These are phyloP conservation scores for Arachnomyces sp. DNA, from an alignment of 2,329 filamentous ascomycete genomes.

Conservation along the genomic window DNA sequence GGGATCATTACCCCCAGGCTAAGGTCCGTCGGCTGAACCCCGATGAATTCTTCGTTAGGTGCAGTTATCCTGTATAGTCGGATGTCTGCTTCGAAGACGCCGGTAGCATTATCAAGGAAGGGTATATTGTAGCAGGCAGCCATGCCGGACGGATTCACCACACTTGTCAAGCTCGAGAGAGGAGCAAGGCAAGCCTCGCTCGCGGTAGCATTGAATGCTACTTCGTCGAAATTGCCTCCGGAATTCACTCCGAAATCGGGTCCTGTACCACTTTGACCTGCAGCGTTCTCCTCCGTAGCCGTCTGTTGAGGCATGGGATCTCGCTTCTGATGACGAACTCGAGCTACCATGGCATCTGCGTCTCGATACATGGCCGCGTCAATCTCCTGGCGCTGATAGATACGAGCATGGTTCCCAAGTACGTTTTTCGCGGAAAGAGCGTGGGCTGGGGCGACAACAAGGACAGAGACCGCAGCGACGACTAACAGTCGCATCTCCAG, in stretches of 20 bases:
- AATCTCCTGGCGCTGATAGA: no score
- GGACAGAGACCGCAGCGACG: no score
- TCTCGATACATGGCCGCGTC: no score
- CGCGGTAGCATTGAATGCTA: slow-evolving; percentile 33
- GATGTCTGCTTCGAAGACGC: slow-evolving; percentile 69
- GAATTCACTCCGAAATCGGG: neutral
- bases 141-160: slow-evolving; percentile 66
- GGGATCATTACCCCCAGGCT: slow-evolving; percentile 21
- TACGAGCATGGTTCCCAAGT: no score
- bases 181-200: slow-evolving; percentile 52
- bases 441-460: no score
- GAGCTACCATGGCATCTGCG: no score
- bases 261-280: neutral
- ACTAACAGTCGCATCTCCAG: no score
- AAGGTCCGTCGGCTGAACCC: slow-evolving; percentile 27
- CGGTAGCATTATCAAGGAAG: slow-evolving; percentile 55
- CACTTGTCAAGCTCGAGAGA: slow-evolving; percentile 47
- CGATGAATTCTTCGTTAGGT: slow-evolving; percentile 43
- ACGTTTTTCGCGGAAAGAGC: no score
- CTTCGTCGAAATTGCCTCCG: slow-evolving; percentile 37
- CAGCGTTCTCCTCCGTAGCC: neutral
- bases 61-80: slow-evolving; percentile 63
- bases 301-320: slow-evolving; percentile 6
- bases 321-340: slow-evolving; percentile 2
- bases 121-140: slow-evolving; percentile 78